Evolutionary conservation across 192 early-diverging fungal species (phyloP), one percentile per base, ranked within the genome.

Genomic region (Coemansia sp.): DNA sequence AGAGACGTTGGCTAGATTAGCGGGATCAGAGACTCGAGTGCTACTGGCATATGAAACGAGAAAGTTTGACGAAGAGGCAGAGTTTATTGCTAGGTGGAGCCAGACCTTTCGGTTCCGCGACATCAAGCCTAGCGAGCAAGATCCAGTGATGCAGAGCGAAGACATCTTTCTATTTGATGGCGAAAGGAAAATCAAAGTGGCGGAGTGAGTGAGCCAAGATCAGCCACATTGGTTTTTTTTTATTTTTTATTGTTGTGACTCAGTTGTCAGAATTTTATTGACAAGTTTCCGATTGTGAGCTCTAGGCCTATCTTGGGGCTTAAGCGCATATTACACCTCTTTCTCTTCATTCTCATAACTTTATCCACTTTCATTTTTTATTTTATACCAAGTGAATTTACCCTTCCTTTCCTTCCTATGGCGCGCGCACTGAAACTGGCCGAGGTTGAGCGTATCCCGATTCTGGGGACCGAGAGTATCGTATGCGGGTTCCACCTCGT

Each of bases 391-490:
- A 48, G 46, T 58, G 27, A 58, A 58, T 32, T 32, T 58, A 34
- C 51, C 25, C 25, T 50, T 3, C n/a, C 25, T 53, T 29, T 21
- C 39, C 10, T 8, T 48, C 5, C 29, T 8, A 58, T 58, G 55
- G 42, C 61, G 25, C 78, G 74, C 25, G 19, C 73, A 39, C 67
- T 77, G 17, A 59, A 77, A 57, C 71, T 82, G 23, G 80, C 77
- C 3, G 86, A 88, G 75, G 86, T 93, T 51, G 78, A 84, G 77
- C 86, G 85, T 64, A 89, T 98, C 61, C 86, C 92, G 31, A 91
- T 99, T 64, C 89, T 99, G n/a, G 92, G 93, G 11, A 62, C 82
- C 62, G 94, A 99, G 70, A 88, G 91, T 66, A 95, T 97, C 69
- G 82, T 94, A 59, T 87, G 93, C 41, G 97, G 97, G 10, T 91